Conservation (phyloP, 306 rosid genomes). For the Casuarina equisetifolia region DNA sequence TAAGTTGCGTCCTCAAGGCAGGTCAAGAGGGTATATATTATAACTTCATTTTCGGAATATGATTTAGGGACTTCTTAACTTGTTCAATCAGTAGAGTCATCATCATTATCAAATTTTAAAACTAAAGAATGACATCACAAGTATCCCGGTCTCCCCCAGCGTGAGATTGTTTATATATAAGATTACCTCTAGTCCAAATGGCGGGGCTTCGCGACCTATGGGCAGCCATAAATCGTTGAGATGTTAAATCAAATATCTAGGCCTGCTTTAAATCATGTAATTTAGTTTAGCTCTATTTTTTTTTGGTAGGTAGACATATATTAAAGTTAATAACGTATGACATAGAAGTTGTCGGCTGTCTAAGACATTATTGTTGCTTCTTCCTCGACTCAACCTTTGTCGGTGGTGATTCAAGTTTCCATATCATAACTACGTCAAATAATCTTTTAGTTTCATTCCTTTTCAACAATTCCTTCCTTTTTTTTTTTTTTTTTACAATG, state of each 20-base stretch:
- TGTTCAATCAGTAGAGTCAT: not conserved
- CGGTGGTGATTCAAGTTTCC: not conserved
- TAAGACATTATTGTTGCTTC: too few relatives aligned
- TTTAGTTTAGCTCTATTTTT: too few relatives aligned
- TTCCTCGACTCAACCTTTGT: not conserved
- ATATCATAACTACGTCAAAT: not conserved
- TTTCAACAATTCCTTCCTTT: too few relatives aligned
- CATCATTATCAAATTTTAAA: not conserved
- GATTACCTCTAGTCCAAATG: not conserved
- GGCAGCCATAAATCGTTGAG: slow-evolving; percentile 1
- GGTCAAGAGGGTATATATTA: not conserved
- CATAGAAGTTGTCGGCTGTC: too few relatives aligned
- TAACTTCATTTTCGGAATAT: not conserved
- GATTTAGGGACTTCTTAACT: not conserved
- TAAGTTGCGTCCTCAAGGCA: not conserved
- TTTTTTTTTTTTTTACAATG: too few relatives aligned
- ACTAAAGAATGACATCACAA: not conserved
- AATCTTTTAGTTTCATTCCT: too few relatives aligned
- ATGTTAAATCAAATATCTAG: not conserved
- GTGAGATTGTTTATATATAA: not conserved
- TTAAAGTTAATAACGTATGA: too few relatives aligned
- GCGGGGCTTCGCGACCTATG: slow-evolving; percentile 8
- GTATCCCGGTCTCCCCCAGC: not conserved
- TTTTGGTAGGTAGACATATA: not conserved
- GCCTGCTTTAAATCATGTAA: not conserved